Evolutionary conservation across 805 yeast genomes (phyloP), one percentile per base, ranked within the genome.

Genomic region (Zygotorulaspora florentina): DNA sequence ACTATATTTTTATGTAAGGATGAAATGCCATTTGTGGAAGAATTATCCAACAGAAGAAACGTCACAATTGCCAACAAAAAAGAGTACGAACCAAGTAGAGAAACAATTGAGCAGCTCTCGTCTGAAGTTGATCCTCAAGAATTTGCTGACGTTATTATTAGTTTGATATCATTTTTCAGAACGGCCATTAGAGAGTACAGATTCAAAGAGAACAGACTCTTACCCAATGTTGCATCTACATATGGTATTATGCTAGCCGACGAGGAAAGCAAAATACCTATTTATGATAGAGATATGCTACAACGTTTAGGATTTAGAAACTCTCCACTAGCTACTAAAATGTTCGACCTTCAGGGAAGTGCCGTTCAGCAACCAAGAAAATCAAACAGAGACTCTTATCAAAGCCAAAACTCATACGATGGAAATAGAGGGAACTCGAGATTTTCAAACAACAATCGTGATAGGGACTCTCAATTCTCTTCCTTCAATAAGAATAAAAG

Each of bases 1-100:
- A 65, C 79, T 12, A 64, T 85, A 47, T 81, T 79, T 60, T 57
- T 81, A 39, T 71, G 84, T 26, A 65, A 73, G 51, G 65, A 69
- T 40, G 96, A 89, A 64, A 54, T 67, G 30, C 74, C 75, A 28
- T 89, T 79, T 63, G 65, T 80, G 33, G 64, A 67, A 33, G 67
- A 70, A 2, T 73, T 87, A 58, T 64, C 67, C 39, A 35, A 49
- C n/a, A 63, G 73, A 46, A 78, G 76, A 59, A 81, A 80, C 38
- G 78, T 87, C 57, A 65, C 61, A 26, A 81, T 87, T 48, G 57
- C 70, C 11, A 72, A 75, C 37, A 69, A 64, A 44, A 59, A 57
- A 27, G 64, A 68, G 8, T 77, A 73, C 52, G 69, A 67, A 29
- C 59, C 69, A 12, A 36, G 61, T 62, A 72, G 68, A 50, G 62